phyloP scores from a whole-genome alignment of 139 green algal species.

The Picochlorum sp. region DNA sequence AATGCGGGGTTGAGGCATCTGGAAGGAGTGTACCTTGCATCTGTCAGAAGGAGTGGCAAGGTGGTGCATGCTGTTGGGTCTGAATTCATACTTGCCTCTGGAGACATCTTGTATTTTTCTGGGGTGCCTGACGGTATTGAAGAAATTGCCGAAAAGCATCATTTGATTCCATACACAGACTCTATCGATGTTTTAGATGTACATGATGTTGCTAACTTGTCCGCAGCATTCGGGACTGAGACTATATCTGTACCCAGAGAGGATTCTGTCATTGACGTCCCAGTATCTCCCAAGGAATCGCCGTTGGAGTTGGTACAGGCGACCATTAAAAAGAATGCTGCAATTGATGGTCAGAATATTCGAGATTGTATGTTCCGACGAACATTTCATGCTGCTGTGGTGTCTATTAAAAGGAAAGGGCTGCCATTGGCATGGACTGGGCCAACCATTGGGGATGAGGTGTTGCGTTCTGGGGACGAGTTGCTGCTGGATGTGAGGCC shows the following conservation, averaged over 20 bases:
- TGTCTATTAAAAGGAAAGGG: constrained; percentile 55
- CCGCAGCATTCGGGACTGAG: constrained; percentile 14
- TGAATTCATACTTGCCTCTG: constrained; percentile 26
- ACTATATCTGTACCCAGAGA: constrained; percentile 8
- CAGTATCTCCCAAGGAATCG: not conserved
- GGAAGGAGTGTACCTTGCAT: constrained; percentile 21
- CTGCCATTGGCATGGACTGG: constrained; percentile 19
- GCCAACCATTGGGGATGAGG: constrained; percentile 51
- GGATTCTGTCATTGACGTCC: not conserved
- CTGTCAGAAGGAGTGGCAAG: constrained; percentile 19
- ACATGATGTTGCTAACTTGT: constrained; percentile 12
- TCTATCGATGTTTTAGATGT: constrained; percentile 19
- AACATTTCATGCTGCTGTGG: constrained; percentile 53
- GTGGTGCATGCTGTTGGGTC: constrained; percentile 29
- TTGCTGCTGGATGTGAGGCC: constrained; percentile 45
- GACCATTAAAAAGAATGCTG: constrained; percentile 18
- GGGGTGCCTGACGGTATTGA: constrained; percentile 27
- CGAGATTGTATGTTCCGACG: constrained; percentile 42
- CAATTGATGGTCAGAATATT: constrained; percentile 35
- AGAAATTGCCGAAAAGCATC: constrained; percentile 10
- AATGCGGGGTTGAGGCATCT: constrained; percentile 26
- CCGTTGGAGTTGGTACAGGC: constrained; percentile 22
- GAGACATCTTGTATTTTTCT: constrained; percentile 34
- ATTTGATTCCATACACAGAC: constrained; percentile 24
- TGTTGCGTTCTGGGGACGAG: constrained; percentile 47